A percentile compares a stretch with the other conserved stretches of the same genome.
These are phyloP conservation scores for Colletotrichum euphorbiae DNA, from an alignment of 2,329 filamentous ascomycete species.

Conservation along the genomic window DNA sequence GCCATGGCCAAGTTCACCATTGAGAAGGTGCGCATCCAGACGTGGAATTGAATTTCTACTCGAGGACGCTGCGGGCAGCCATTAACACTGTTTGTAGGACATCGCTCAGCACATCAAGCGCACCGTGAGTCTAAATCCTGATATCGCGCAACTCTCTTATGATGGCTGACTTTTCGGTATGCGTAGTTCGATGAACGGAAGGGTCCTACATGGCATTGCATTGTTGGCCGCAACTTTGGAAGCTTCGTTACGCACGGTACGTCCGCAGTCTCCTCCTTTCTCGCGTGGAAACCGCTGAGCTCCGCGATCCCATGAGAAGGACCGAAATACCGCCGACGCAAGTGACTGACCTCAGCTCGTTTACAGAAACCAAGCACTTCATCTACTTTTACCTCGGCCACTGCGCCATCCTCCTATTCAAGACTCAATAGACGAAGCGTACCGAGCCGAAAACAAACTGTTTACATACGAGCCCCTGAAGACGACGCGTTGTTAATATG, in stretches of 20 bases:
- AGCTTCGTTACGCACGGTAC: slow-evolving; percentile 98
- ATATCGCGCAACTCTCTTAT: slow-evolving; percentile 11
- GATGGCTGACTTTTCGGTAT: slow-evolving; percentile 13
- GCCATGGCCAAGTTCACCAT: slow-evolving; percentile 73
- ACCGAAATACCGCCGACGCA: not conserved
- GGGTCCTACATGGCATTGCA: slow-evolving; percentile 99
- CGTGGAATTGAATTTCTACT: not conserved
- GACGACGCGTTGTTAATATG: slow-evolving; percentile 22
- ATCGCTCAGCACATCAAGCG: slow-evolving; percentile 97
- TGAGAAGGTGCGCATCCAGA: slow-evolving; percentile 63
- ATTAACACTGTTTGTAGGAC: slow-evolving; percentile 66
- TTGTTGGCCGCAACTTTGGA: slow-evolving; percentile 97
- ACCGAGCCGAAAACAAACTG: slow-evolving; percentile 10
- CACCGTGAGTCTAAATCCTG: slow-evolving; percentile 68
- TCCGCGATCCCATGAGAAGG: not conserved
- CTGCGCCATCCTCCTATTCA: slow-evolving; percentile 98
- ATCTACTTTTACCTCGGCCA: slow-evolving; percentile 99
- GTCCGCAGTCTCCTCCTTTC: slow-evolving; percentile 43
- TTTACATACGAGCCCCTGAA: slow-evolving; percentile 19
- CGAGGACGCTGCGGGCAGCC: slow-evolving; percentile 25
- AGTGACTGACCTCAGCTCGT: slow-evolving; percentile 22
- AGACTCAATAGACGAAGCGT: slow-evolving; percentile 80
- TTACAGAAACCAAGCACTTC: slow-evolving; percentile 96
- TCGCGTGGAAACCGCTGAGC: no score
- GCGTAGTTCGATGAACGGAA: slow-evolving; percentile 93